Base-by-base conservation (phyloP, 495 filamentous ascomycete genomes). In the Trichoderma orchidacearum region DNA sequence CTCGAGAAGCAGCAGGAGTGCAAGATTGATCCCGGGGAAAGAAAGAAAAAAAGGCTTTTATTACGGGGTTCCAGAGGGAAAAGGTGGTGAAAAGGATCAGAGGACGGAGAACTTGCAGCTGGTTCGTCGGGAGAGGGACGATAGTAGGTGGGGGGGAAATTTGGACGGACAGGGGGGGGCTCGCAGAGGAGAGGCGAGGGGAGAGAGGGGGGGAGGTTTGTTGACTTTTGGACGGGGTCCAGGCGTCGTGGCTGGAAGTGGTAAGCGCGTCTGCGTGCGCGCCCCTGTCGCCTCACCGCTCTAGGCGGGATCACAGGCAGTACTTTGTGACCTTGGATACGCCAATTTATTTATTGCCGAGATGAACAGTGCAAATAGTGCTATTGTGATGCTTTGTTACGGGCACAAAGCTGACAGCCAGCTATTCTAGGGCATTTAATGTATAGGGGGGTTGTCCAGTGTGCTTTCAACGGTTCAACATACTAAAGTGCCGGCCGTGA, bases 131-230 rank as follows among this genome's bases (percentile, higher is more conserved):
- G 17, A 34, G 30, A 30, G n/a, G 29, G 51, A 27, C n/a, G 51
- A 21, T 5, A 53, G 32, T 50, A 55, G 56, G 56, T 52, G 56
- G 45, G 56, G 53, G 53, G 56, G 56, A 57, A 57, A 57, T 57
- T 57, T 57, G 56, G 56, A 34, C 27, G 27, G 41, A 48, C 41
- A 38, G 30, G 51, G 30, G 48, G 54, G 53, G 28, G 31, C 7
- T 25, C 28, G 27, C 55, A 23, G 27, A 13, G n/a, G 13, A 25
- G 29, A 12, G 54, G 3, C 8, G 7, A 27, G 31, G 15, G 25
- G 31, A 29, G 31, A 38, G 31, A 29, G 31, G 55, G 18, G 51
- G 30, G 29, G 28, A 30, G 45, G 31, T 57, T 57, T 57, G 56
- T 57, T 57, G 56, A 52, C 34, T 31, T 52, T 45, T 28, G 27